Evolutionary conservation across 768 basidiomycete species (phyloP).

Genomic region (Mycena olivaceomarginata): DNA sequence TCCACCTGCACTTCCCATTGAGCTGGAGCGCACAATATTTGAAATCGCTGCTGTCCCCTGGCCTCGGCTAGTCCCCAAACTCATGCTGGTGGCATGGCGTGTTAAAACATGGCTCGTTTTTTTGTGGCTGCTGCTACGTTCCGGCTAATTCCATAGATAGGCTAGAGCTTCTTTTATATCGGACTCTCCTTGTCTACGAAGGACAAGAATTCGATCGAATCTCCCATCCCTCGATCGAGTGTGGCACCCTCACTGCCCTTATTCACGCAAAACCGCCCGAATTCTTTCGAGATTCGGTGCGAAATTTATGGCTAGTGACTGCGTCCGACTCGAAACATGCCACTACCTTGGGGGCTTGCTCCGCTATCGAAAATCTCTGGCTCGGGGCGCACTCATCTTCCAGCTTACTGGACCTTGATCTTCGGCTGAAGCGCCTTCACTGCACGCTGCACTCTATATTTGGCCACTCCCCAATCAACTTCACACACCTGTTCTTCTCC

Average conservation of each 20-base stretch:
- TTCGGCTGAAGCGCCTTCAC: not conserved
- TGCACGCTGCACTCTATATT: not conserved
- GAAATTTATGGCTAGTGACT: not conserved
- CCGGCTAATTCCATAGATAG: not conserved
- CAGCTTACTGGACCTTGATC: not conserved
- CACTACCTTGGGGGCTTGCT: not conserved
- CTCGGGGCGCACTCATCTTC: not conserved
- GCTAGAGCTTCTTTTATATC: not conserved
- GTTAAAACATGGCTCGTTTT: not conserved
- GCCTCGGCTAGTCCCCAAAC: not conserved
- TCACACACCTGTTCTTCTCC: not conserved
- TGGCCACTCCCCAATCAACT: not conserved
- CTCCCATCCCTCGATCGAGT: not conserved
- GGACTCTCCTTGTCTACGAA: not conserved
- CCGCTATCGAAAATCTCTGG: not conserved
- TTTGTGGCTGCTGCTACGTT: too few relatives aligned
- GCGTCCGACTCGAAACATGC: not conserved
- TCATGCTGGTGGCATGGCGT: slow-evolving; percentile 8
- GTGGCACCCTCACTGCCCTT: not conserved
- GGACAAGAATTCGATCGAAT: not conserved
- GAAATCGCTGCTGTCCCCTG: not conserved
- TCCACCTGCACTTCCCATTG: not conserved
- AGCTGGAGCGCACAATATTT: not conserved
- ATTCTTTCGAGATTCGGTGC: not conserved
- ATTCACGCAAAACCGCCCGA: not conserved